Evolutionary conservation across 2,329 filamentous ascomycete species (phyloP), one percentile per base, ranked within the genome.

Genomic region (Fusarium marasasianum): DNA sequence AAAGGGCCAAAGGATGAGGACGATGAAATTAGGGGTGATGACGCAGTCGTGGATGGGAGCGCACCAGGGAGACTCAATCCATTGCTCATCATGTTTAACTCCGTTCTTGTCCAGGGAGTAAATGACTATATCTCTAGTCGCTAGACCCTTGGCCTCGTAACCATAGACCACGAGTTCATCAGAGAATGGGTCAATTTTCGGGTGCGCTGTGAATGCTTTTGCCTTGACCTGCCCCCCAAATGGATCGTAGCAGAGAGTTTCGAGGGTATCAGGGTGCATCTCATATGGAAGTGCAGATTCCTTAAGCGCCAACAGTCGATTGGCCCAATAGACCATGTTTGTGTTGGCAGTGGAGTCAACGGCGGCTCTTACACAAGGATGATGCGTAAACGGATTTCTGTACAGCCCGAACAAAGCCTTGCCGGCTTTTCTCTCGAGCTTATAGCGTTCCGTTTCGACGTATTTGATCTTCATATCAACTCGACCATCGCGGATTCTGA

Each of bases 361-460:
- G 3, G 71, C 71, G 0, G 69, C 69, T 13, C 65, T 43, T 1
- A 72, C 69, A 1, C 69, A 72, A 0, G 71, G 71, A 37, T 73
- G 69, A 5, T 73, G 64, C 0, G 69, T 71, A 12, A 38, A 74
- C 0, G 72, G 72, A 40, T 74, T 73, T 2, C 72, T 17, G 13
- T 73, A 73, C 0, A 73, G 44, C 1, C 72, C 69, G 1, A 74
- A 73, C 0, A 74, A 55, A 0, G 81, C 79, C 6, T 79, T 75
- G n/a, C 79, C 71, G 1, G 83, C 83, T 41, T 81, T 76, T 10
- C 82, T 69, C 64, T 86, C 84, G 1, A 80, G 76, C 6, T 77
- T 69, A 37, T 83, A 84, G 44, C 83, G 83, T 45, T 85, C 83
- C 0, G 84, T 86, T 31, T 81, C 76, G 6, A 86, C 80, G 50